Base-by-base conservation (phyloP, 148 eudicot species). In the Silene uniflora region DNA sequence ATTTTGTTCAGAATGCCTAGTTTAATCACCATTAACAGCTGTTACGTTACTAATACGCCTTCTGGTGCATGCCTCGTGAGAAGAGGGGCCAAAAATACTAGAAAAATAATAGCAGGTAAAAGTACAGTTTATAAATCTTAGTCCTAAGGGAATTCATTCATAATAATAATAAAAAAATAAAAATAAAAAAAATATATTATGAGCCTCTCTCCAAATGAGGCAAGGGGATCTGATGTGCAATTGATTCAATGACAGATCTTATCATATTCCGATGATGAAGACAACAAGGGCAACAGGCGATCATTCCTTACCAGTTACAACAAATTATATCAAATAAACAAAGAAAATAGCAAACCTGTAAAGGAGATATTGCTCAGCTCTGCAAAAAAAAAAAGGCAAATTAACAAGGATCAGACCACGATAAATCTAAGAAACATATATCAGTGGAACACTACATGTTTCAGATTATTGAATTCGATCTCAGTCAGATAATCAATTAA, bases 311-410 rank as follows among this genome's bases (percentile, higher is more conserved):
- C n/a, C n/a, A n/a, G n/a, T n/a, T n/a, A 21, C n/a, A 23, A 66
- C n/a, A 4, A 59, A 54, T 16, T 4, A 56, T 1, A 22, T 29
- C 49, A 27, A 59, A 39, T 35, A 24, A 76, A 22, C 44, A 22
- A 76, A 58, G 46, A 19, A 8, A 25, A 39, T 58, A 35, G 76
- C 85, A 65, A 76, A 84, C 87, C 87, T 79, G 81, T 58, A 61
- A 84, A 84, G 70, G 84, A 78, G 70, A 78, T 65, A 79, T 84
- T 84, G 78, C 77, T 76, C 70, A 84, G 74, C 44, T 77, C 87
- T 84, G 87, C 77, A 80, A 69, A 62, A 69, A 69, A 61, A 55
- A 44, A 71, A 7, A 74, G 1, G 66, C 66, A 44, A 25, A 60
- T 69, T 17, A 60, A 46, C 13, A 29, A 23, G 44, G 29, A 19